Percentiles rank a stretch among this genome's conserved stretches.
Conservation (phyloP, 441 rosid genomes). For the Metrosideros polymorpha region DNA sequence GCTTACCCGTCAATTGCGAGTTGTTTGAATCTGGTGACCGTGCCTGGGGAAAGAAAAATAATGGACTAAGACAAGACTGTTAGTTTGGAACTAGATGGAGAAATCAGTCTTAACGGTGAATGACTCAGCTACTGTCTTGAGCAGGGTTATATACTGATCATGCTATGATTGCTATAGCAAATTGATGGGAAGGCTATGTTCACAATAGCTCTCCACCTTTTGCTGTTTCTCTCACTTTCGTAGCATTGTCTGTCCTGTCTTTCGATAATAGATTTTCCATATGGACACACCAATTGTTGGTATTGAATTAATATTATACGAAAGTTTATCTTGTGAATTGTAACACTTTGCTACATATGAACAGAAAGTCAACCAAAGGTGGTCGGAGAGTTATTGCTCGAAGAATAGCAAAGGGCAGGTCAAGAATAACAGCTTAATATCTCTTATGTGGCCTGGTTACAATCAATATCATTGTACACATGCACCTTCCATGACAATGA, state of each 20-base stretch:
- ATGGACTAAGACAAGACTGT: not conserved
- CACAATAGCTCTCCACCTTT: not conserved
- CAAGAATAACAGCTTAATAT: slow-evolving; percentile 74
- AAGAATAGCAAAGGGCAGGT: slow-evolving; percentile 91
- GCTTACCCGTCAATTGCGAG: not conserved
- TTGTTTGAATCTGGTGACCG: not conserved
- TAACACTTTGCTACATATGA: slow-evolving; percentile 12
- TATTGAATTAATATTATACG: not conserved
- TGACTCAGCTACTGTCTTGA: not conserved
- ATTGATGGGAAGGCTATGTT: not conserved
- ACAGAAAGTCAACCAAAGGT: slow-evolving; percentile 97
- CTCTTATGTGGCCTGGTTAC: not conserved
- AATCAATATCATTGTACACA: not conserved
- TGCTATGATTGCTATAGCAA: not conserved
- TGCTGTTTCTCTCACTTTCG: not conserved
- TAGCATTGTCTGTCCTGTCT: not conserved
- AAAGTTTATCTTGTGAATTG: slow-evolving; percentile 5
- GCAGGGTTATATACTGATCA: not conserved
- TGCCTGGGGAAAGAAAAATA: not conserved
- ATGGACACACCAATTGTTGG: not conserved
- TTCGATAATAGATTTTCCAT: not conserved
- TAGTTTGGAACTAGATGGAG: not conserved
- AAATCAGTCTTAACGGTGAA: not conserved
- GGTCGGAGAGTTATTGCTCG: slow-evolving; percentile 95
- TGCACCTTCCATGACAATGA: not conserved